Base-by-base conservation (phyloP, 2,329 filamentous ascomycete genomes). In the Berkeleyomyces basicola region DNA sequence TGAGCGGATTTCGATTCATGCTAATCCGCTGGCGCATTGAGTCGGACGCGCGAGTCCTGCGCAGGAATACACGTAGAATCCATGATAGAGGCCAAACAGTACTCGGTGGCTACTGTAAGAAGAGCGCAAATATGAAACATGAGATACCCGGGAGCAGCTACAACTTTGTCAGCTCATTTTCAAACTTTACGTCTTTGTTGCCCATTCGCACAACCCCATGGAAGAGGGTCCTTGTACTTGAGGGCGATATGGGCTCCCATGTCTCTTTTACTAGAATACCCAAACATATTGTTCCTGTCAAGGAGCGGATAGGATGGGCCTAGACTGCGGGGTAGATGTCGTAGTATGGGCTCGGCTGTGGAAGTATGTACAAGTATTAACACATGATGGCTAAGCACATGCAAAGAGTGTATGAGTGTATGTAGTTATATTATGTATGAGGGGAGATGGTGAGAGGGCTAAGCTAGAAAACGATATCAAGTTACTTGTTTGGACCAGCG, bases 11-110 rank as follows among this genome's bases (percentile, higher is more conserved):
- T 87, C 84, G 1, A 79, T 92, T 2, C 88, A 92, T 72, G 88
- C 88, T 16, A 93, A 93, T 68, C 88, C 88, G 0, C 70, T 92
- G 66, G 88, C 88, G 3, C 81, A 72, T 31, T 83, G 73, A 79
- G 33, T 31, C 11, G 36, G 14, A 3, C 7, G 3, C 23, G 51
- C 23, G 10, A 43, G 14, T 6, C 14, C 23, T 40, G 11, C 7
- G 16, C 16, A 39, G 39, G 31, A 7, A 37, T n/a, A 14, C 23
- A 39, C 14, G 40, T 14, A 46, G 16, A 58, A 7, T 36, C 43
- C n/a, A 58, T 14, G 51, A 39, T 55, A 31, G 51, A 64, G 59
- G 49, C 58, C 31, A n/a, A 61, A 61, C 60, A 61, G 60, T 37
- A 61, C 60, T 61, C 49, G n/a, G 39, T 7, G 11, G 10, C 36